Percentiles rank a stretch among this genome's conserved stretches.
These are phyloP conservation scores for Cocos nucifera DNA, from an alignment of 176 grass and related monocot genomes.

Conservation along the genomic window DNA sequence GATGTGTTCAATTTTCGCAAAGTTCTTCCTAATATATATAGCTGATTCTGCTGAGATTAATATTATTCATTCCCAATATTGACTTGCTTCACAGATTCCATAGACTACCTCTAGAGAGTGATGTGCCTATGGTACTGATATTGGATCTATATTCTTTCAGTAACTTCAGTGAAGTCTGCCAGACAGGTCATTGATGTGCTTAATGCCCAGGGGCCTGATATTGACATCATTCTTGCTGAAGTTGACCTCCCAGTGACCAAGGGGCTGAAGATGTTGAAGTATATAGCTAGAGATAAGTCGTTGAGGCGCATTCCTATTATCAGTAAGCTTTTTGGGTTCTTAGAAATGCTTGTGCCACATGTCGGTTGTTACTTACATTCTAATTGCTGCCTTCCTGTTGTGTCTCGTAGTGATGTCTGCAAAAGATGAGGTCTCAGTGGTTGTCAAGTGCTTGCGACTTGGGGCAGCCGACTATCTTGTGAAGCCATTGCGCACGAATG, in stretches of 20 bases:
- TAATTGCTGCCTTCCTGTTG: neutral
- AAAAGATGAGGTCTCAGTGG: constrained; percentile 79
- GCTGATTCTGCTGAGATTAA: no score
- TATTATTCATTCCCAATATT: no score
- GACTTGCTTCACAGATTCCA: no score
- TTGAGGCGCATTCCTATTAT: constrained; percentile 88
- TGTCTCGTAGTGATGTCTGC: constrained; percentile 72
- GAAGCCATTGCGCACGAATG: constrained; percentile 84
- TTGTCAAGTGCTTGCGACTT: constrained; percentile 89
- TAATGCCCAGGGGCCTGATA: constrained; percentile 55
- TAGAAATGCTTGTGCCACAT: no score
- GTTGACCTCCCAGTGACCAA: constrained; percentile 79
- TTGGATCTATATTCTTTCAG: constrained; percentile 25
- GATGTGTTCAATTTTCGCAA: no score
- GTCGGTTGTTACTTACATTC: neutral
- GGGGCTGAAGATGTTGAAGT: constrained; percentile 96
- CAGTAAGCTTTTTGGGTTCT: constrained; percentile 32
- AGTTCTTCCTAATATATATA: no score
- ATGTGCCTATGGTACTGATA: no score
- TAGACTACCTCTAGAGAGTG: no score
- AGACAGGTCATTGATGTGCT: constrained; percentile 71
- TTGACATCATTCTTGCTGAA: constrained; percentile 89
- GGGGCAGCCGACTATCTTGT: constrained; percentile 88
- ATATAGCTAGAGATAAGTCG: constrained; percentile 76
- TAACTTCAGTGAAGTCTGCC: constrained; percentile 64